Base-by-base conservation (phyloP, 2,329 filamentous ascomycete species). In the Plectosphaerella cucumerina region DNA sequence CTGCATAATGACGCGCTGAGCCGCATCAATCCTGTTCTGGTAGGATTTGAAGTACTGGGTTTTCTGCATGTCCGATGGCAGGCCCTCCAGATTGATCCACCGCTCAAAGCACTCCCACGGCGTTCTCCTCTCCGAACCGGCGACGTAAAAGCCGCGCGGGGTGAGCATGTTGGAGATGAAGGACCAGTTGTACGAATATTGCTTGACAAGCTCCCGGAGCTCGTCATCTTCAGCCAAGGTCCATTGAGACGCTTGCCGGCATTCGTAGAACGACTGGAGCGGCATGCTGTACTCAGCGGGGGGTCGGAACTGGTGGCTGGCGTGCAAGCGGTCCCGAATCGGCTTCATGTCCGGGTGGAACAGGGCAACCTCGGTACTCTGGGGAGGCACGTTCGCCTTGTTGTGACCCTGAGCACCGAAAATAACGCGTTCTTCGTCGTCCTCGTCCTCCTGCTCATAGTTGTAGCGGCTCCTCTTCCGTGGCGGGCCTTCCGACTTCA, bases 41-140 rank as follows among this genome's bases (percentile, higher is more conserved):
- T 85, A 86, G 1, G 80, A 71, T 62, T 91, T 90, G 77, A 97
- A 99, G 66, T 97, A 99, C 43, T 92, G 87, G 1, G 90, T 96
- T 71, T 96, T 96, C 17, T 88, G 86, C 87, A 97, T 95, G 58
- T 99, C 94, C 11, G 87, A 83, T 5, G 94, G 93, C 35, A 97
- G 75, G 1, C 92, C 91, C 70, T 97, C 94, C 12, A 97, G 74
- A 59, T 89, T 86, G 50, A 97, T 88, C 93, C 93, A 99, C 42
- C 94, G 83, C 69, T 99, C 94, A 61, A 99, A 99, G 65, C 94
- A 99, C 71, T 99, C 94, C 94, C 94, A 99, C 0, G 93, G 91
- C 3, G 93, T 97, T 45, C 94, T 83, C 55, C 94, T 82, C 65
- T 97, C 93, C 11, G 90, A 85, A 2, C 90, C 90, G 18, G 92